These are phyloP conservation scores for Aspergillus asperescens DNA, from an alignment of 495 filamentous ascomycete species.

Conservation along the genomic window DNA sequence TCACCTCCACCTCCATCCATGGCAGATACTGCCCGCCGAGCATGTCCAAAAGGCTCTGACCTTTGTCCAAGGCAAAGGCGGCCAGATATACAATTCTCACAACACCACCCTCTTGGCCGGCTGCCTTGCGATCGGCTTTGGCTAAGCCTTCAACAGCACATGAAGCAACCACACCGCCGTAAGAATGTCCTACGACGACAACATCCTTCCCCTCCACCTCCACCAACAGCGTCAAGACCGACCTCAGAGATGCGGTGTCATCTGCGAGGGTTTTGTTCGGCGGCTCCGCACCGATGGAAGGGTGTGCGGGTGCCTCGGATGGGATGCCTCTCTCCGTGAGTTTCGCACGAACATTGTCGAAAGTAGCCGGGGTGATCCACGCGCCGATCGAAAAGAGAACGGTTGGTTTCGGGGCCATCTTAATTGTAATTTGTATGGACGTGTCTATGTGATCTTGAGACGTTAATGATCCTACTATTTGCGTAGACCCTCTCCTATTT, in stretches of 20 bases:
- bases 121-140: constrained; percentile 25
- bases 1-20: constrained; percentile 29
- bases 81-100: constrained; percentile 37
- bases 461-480: no score
- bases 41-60: constrained; percentile 23
- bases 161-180: constrained; percentile 44
- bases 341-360: constrained; percentile 25
- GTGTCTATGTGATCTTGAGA: no score
- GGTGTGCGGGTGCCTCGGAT: constrained; percentile 33
- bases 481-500: no score
- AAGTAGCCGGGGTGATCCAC: constrained; percentile 36
- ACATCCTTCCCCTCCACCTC: constrained; percentile 40
- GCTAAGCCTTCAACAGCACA: constrained; percentile 38
- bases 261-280: constrained; percentile 35
- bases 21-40: constrained; percentile 25
- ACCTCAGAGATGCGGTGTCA: constrained; percentile 30
- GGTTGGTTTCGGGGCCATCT: constrained; percentile 32
- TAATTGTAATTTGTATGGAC: no score
- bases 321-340: constrained; percentile 33
- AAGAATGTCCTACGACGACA: constrained; percentile 46
- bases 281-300: constrained; percentile 38
- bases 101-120: constrained; percentile 36
- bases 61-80: constrained; percentile 31
- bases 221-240: constrained; percentile 22
- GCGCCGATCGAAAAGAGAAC: constrained; percentile 48